Evolutionary conservation across 108 stramenopile species (phyloP), one percentile per base, ranked within the genome.

Genomic region (Conticribra weissflogii): DNA sequence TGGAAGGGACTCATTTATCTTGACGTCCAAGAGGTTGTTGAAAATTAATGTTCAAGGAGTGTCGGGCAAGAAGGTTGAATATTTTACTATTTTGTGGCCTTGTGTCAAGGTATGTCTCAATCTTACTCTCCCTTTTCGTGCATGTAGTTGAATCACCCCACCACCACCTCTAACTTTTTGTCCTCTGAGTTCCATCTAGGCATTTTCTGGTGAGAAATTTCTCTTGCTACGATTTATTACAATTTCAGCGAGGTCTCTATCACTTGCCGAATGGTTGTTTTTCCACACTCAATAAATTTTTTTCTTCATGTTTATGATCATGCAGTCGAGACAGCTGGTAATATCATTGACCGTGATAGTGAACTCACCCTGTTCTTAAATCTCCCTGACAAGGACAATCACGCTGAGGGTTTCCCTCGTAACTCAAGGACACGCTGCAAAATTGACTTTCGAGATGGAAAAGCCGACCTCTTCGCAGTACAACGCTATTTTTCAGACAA

Each of bases 291-390:
- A 12, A 60, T 45, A 12, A 60, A 36, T 59, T 18, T 22, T 7
- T 36, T 3, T 18, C 17, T 2, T 34, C 5, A 17, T 51, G 36
- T 5, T 31, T 44, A n/a, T 30, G 46, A 18, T 30, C 22, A 23
- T 30, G 17, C 45, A 73, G 86, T 90, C 14, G 83, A 90, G 71
- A 90, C 86, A 17, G 86, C 89, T 28, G 89, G 89, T 1, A 83
- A 80, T 50, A 68, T 83, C 21, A 24, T 90, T 12, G 86, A 90
- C 44, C 45, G 85, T 12, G 86, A 90, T 45, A 84, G 71, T 9
- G 85, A 90, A 53, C 63, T 90, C 12, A 74, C 65, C 21, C 55
- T 90, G 12, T 90, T 66, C 66, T 84, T 83, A 59, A 81, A 84
- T 36, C 76, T 85, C 27, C 68, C 68, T 21, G 61, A 71, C 15